Evolutionary conservation across 2,329 filamentous ascomycete species (phyloP).

Genomic region (Xylaria sp.): DNA sequence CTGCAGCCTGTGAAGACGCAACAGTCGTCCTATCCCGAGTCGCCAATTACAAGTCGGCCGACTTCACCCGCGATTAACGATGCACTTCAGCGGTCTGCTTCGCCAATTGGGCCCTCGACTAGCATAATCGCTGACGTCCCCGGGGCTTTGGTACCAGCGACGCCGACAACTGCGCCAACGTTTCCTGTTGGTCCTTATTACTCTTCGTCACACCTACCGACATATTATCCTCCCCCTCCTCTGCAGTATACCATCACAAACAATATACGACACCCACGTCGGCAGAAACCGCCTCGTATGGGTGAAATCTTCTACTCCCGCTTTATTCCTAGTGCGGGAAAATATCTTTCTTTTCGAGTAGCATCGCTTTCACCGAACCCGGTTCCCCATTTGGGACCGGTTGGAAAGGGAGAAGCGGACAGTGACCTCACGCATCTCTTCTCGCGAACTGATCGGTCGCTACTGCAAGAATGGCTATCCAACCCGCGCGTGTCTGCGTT

Average conservation of each 20-base stretch:
- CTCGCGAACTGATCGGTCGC: constrained; percentile 61
- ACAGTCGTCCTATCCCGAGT: constrained; percentile 58
- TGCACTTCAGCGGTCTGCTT: constrained; percentile 38
- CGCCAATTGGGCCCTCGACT: constrained; percentile 43
- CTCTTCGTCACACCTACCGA: constrained; percentile 85
- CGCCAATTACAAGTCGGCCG: constrained; percentile 64
- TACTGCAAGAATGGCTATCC: constrained; percentile 90
- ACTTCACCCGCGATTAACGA: constrained; percentile 59
- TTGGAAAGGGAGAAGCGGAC: constrained; percentile 53
- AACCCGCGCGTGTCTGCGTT: constrained; percentile 83
- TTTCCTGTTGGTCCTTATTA: constrained; percentile 75
- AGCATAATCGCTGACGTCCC: constrained; percentile 51
- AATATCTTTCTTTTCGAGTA: constrained; percentile 89
- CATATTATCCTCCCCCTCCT: constrained; percentile 87
- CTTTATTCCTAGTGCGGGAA: constrained; percentile 81
- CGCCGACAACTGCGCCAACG: constrained; percentile 48
- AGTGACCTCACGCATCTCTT: constrained; percentile 52
- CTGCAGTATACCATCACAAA: constrained; percentile 83
- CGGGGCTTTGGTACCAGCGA: constrained; percentile 52
- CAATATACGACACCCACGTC: constrained; percentile 82
- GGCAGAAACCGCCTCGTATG: constrained; percentile 88
- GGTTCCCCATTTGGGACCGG: constrained; percentile 71
- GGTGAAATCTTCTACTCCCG: constrained; percentile 92
- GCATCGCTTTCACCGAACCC: constrained; percentile 75
- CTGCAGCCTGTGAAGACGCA: constrained; percentile 66